A percentile compares a stretch with the other conserved stretches of the same genome.
These are phyloP conservation scores for Erythrophleum fordii DNA, from an alignment of 306 rosid genomes.

Conservation along the genomic window DNA sequence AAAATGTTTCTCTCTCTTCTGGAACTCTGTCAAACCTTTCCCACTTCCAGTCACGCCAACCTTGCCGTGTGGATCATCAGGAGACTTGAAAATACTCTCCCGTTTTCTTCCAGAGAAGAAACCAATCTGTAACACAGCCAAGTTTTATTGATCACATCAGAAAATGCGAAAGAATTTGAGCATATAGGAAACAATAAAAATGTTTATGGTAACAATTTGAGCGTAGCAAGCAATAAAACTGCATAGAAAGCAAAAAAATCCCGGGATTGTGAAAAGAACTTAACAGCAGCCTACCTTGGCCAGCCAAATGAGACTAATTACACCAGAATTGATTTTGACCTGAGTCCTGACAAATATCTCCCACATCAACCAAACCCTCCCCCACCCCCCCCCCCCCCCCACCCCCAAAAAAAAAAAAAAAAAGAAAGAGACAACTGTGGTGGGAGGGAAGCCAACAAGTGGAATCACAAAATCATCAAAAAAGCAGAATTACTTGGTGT, in stretches of 20 bases:
- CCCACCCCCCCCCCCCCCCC: no score
- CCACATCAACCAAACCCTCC: no score
- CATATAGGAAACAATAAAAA: background rate
- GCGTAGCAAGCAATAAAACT: no score
- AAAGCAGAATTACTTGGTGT: background rate
- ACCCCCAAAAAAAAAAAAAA: no score
- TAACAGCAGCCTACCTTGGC: background rate
- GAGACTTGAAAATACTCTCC: constrained; percentile 98
- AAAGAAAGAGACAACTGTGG: background rate
- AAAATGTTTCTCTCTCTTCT: constrained; percentile 93
- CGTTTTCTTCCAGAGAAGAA: constrained; percentile 91
- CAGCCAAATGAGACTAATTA: no score
- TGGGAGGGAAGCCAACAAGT: background rate
- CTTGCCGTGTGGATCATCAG: constrained; percentile 92
- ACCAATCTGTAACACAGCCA: constrained; percentile 64
- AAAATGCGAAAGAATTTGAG: background rate
- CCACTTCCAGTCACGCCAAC: constrained; percentile 99
- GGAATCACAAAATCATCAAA: background rate
- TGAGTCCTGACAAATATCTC: no score
- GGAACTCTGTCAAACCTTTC: constrained; percentile 96
- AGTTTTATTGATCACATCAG: background rate
- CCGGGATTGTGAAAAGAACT: background rate
- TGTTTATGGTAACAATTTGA: background rate
- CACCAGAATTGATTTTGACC: no score
- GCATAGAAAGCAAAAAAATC: no score